These are phyloP conservation scores for Solanum rostratum DNA, from an alignment of 257 asterid species.

Conservation along the genomic window DNA sequence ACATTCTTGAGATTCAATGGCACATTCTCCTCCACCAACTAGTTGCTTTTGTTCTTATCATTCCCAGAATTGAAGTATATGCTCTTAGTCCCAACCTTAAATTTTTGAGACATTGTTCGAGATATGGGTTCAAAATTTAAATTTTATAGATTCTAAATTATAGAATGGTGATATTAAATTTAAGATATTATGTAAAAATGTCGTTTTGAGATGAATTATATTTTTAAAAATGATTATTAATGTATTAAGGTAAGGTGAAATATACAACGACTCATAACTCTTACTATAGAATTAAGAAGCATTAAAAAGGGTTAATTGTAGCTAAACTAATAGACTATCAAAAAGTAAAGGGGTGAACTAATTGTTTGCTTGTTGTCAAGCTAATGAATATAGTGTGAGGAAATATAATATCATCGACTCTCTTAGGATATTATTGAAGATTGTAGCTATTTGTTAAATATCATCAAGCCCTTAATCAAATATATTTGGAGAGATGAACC, in stretches of 20 bases:
- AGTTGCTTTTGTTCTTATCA: not conserved
- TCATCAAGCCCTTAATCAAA: not conserved
- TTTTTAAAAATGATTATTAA: not conserved
- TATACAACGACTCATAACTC: not conserved
- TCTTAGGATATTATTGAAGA: not conserved
- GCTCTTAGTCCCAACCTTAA: not conserved
- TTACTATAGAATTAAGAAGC: not conserved
- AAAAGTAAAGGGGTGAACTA: too few relatives aligned
- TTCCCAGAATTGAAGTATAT: not conserved
- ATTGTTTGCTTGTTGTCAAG: not conserved
- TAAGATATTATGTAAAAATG: fast-evolving
- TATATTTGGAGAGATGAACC: not conserved
- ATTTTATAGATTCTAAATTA: not conserved
- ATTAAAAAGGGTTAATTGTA: too few relatives aligned
- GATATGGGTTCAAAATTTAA: not conserved
- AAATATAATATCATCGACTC: not conserved
- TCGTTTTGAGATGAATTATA: not conserved
- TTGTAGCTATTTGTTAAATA: not conserved
- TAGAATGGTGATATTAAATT: not conserved
- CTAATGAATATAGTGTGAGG: not conserved
- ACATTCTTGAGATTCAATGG: not conserved
- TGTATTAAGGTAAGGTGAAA: not conserved
- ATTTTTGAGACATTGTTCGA: not conserved
- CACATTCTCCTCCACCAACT: not conserved
- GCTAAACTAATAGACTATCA: too few relatives aligned